Conservation (phyloP, 306 rosid genomes). For the Carpinus fangiana region DNA sequence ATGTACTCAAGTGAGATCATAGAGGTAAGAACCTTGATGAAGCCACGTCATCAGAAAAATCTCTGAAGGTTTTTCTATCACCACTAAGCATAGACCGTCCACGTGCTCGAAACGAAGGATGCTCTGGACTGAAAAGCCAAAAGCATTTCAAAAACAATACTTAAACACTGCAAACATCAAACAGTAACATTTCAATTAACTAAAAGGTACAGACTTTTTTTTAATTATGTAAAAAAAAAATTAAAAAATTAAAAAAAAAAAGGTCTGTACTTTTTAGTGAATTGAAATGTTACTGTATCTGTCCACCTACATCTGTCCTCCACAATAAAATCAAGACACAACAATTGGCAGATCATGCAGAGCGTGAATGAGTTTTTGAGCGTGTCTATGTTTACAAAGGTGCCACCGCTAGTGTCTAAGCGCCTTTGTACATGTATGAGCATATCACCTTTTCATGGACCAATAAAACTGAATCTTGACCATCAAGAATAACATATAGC, state of each 20-base stretch:
- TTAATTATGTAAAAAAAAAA: not conserved
- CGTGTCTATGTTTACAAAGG: not conserved
- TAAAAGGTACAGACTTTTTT: constrained; percentile 9
- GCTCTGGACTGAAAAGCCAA: constrained; percentile 88
- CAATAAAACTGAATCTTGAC: not conserved
- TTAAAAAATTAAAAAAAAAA: not conserved
- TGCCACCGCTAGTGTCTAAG: not conserved
- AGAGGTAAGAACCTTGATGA: constrained; percentile 72
- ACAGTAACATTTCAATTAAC: constrained; percentile 13
- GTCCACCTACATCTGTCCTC: constrained; percentile 17
- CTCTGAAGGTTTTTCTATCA: constrained; percentile 78
- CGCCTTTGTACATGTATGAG: not conserved
- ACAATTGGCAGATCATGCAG: constrained; percentile 3
- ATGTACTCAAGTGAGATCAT: constrained; percentile 18
- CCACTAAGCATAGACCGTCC: constrained; percentile 96
- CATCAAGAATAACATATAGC: not conserved
- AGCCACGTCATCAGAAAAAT: constrained; percentile 79
- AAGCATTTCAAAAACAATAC: constrained; percentile 26
- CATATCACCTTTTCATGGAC: not conserved
- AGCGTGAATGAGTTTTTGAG: not conserved
- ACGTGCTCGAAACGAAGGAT: constrained; percentile 86
- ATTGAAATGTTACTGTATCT: constrained; percentile 9
- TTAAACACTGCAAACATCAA: constrained; percentile 8
- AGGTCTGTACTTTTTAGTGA: constrained; percentile 10
- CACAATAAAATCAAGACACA: constrained; percentile 16